phyloP scores from a whole-genome alignment of 2,329 filamentous ascomycete genomes.

The Ustulina deusta region DNA sequence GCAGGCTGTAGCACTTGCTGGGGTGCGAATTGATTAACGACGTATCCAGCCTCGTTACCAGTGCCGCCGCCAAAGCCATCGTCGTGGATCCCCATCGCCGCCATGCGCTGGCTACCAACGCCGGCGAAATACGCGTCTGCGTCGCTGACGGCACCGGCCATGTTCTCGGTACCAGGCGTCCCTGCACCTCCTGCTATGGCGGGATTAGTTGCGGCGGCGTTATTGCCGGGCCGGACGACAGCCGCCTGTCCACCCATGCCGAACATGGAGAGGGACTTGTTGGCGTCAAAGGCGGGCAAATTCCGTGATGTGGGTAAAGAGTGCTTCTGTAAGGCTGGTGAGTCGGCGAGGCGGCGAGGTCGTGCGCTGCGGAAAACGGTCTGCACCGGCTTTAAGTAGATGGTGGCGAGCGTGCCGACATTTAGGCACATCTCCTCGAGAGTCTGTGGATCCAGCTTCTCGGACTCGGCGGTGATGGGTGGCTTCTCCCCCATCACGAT shows the following conservation, averaged over 20 bases:
- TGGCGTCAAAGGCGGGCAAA: constrained; percentile 61
- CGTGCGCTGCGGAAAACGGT: constrained; percentile 94
- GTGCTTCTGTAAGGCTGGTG: constrained; percentile 85
- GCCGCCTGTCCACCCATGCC: constrained; percentile 65
- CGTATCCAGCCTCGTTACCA: constrained; percentile 67
- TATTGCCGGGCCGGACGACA: constrained; percentile 58
- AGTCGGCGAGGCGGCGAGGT: constrained; percentile 81
- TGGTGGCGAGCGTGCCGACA: constrained; percentile 94
- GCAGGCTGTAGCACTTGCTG: constrained; percentile 80
- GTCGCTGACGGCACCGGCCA: constrained; percentile 80
- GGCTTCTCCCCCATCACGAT: constrained; percentile 99
- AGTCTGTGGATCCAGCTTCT: constrained; percentile 90
- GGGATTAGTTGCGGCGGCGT: constrained; percentile 44
- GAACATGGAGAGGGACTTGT: constrained; percentile 71
- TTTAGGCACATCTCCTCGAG: constrained; percentile 98
- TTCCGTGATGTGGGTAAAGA: constrained; percentile 69
- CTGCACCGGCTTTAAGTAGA: constrained; percentile 97
- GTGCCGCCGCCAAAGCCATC: constrained; percentile 69
- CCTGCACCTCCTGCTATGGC: constrained; percentile 55
- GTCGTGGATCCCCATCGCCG: constrained; percentile 75
- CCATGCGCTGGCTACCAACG: constrained; percentile 79
- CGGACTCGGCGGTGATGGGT: constrained; percentile 93
- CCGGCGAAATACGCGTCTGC: constrained; percentile 92
- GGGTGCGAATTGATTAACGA: constrained; percentile 85
- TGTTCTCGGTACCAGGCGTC: constrained; percentile 42